Percentiles rank a stretch among this genome's conserved stretches.
These are phyloP conservation scores for Saccharomycopsis malanga DNA, from an alignment of 805 yeast species.

Conservation along the genomic window DNA sequence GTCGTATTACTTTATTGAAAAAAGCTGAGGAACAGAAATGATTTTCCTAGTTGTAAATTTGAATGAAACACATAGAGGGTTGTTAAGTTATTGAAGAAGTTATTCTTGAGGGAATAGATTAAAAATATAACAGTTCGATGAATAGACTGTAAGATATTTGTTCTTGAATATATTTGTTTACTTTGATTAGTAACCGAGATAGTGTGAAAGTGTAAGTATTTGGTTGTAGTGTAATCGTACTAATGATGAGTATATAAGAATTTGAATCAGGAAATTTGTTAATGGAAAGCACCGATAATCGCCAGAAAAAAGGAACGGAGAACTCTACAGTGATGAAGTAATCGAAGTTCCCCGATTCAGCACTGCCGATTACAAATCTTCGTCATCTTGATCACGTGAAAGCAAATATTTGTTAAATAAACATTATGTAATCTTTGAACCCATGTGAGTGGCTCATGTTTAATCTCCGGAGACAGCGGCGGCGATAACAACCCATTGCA, in stretches of 20 bases:
- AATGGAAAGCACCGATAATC: neutral
- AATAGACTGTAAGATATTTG: no score
- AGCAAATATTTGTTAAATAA: no score
- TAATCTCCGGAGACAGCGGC: no score
- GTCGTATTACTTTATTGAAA: neutral
- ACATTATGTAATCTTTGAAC: no score
- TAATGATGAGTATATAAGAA: neutral
- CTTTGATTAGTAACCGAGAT: neutral
- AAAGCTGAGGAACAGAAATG: neutral
- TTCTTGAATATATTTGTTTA: neutral
- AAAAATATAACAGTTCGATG: neutral
- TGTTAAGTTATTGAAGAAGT: neutral
- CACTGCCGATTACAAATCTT: slow-evolving; percentile 1
- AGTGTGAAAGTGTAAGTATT: neutral
- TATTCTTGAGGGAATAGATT: neutral
- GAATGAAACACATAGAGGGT: neutral
- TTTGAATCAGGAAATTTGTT: neutral
- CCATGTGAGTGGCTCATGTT: no score
- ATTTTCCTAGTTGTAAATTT: no score
- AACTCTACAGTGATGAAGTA: neutral
- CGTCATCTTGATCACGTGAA: no score
- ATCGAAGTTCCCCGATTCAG: neutral
- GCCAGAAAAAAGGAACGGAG: neutral
- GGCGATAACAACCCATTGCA: no score
- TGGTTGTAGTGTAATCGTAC: neutral